Base-by-base conservation (phyloP, 768 basidiomycete genomes). In the Lentinula boryana region DNA sequence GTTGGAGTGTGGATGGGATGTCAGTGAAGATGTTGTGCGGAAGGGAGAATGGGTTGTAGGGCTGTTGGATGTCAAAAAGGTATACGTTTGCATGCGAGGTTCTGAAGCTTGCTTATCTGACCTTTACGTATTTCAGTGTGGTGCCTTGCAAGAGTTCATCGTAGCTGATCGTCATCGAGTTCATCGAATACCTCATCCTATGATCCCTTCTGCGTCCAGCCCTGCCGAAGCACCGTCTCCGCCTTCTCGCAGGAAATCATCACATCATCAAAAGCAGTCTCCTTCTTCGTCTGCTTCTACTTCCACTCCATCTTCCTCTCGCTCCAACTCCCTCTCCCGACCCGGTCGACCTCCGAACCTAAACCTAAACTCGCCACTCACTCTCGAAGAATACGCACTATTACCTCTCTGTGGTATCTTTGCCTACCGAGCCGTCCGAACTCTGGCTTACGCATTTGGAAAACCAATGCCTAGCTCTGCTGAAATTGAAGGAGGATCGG, bases 41-140 rank as follows among this genome's bases (percentile, higher is more conserved):
- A 85, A 85, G 65, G 91, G 92, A 4, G 95, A 97, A 66, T 92
- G 94, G 88, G 89, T 95, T 5, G 76, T 91, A 61, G 95, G 93
- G 10, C 66, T 95, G 63, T 69, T 89, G 69, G 89, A 94, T 67
- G 78, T 89, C 10, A 78, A 81, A 64, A 95, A 93, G 86, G 94
- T 93, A 63, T 65, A 83, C 68, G 41, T 32, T 6, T 51, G 21
- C 13, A 8, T 31, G 36, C 18, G 1, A 27, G 23, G 57, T 63
- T 57, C 43, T 63, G 55, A 50, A 57, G 57, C 52, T 56, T 62
- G 6, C 27, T 43, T 65, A 62, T 35, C 62, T 59, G 32, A 12
- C 58, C 51, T 10, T 57, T 44, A 50, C 60, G 21, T 43, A 16
- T 13, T 54, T 51, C 64, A 94, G 91, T 87, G 84, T 65, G 94